Percentiles rank a stretch among this genome's conserved stretches.
phyloP scores from a whole-genome alignment of 2,329 filamentous ascomycete genomes.

The Trichoderma sp. region DNA sequence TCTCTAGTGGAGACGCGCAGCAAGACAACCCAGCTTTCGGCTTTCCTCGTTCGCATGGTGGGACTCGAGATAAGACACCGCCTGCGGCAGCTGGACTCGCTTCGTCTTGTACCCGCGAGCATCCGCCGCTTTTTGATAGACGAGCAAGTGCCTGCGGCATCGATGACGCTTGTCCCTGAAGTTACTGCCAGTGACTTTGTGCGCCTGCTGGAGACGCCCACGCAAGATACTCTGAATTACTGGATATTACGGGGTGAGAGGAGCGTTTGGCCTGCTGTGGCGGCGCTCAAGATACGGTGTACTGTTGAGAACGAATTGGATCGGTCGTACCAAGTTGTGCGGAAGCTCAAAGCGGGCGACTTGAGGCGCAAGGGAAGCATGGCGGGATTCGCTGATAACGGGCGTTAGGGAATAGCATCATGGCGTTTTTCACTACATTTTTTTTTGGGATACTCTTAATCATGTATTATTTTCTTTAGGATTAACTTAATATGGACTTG shows the following conservation, averaged over 20 bases:
- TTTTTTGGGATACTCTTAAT: neutral
- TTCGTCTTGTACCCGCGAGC: conserved; percentile 70
- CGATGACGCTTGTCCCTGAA: conserved; percentile 81
- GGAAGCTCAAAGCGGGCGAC: conserved; percentile 62
- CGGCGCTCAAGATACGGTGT: conserved; percentile 78
- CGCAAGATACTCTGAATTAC: conserved; percentile 72
- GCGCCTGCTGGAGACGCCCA: conserved; percentile 81
- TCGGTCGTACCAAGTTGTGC: conserved; percentile 77
- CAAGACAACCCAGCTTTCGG: conserved; percentile 60
- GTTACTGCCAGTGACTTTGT: conserved; percentile 74
- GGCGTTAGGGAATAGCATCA: conserved; percentile 3
- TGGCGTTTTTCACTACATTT: neutral
- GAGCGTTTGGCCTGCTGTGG: conserved; percentile 88
- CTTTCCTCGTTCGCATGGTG: conserved; percentile 68
- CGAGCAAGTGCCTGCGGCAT: conserved; percentile 77
- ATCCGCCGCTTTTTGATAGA: conserved; percentile 80
- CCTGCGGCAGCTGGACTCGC: conserved; percentile 76
- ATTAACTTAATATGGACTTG: neutral
- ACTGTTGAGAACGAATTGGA: conserved; percentile 88
- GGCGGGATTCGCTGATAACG: conserved; percentile 36
- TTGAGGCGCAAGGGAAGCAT: conserved; percentile 52
- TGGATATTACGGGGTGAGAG: conserved; percentile 86
- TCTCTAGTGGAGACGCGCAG: conserved; percentile 62
- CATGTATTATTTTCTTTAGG: neutral
- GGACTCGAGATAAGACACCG: conserved; percentile 80